Evolutionary conservation across 306 rosid genomes (phyloP).

Genomic region (Heteromeles arbutifolia): DNA sequence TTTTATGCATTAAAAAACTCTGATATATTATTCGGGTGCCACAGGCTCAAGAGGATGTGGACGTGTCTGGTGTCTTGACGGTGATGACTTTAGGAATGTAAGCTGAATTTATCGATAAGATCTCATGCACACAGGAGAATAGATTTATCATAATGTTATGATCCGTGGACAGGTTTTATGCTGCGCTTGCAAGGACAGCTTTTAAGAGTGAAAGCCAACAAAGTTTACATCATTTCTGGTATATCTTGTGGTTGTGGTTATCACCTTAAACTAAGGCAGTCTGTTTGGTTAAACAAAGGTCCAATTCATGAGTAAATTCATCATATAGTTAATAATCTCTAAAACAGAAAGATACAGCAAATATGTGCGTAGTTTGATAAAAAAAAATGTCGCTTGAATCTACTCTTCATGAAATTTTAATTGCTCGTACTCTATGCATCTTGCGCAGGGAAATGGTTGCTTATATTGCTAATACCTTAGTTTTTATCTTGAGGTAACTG

Average conservation of each 20-base stretch:
- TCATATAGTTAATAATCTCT: background rate
- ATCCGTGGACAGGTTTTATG: conserved; percentile 65
- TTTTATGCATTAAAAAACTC: background rate
- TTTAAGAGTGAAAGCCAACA: conserved; percentile 95
- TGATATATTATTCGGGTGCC: background rate
- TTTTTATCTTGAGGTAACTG: conserved; percentile 83
- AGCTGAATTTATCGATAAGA: conserved; percentile 31
- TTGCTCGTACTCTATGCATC: conserved; percentile 9
- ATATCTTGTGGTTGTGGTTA: conserved; percentile 21
- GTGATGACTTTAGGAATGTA: conserved; percentile 93
- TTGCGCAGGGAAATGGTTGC: conserved; percentile 93
- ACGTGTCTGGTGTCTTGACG: conserved; percentile 72
- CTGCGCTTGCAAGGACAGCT: conserved; percentile 81
- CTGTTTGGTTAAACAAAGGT: background rate
- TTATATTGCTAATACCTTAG: conserved; percentile 85
- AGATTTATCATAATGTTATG: conserved; percentile 14
- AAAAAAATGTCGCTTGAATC: background rate
- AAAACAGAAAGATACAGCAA: background rate
- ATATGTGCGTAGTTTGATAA: background rate
- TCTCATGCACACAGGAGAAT: conserved; percentile 1
- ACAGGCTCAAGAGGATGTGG: conserved; percentile 80
- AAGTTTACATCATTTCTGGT: conserved; percentile 96
- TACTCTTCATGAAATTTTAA: background rate
- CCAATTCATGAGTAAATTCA: background rate
- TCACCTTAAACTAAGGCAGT: background rate